phyloP scores from a whole-genome alignment of 805 yeast genomes.

The Priceomyces melissophilus region DNA sequence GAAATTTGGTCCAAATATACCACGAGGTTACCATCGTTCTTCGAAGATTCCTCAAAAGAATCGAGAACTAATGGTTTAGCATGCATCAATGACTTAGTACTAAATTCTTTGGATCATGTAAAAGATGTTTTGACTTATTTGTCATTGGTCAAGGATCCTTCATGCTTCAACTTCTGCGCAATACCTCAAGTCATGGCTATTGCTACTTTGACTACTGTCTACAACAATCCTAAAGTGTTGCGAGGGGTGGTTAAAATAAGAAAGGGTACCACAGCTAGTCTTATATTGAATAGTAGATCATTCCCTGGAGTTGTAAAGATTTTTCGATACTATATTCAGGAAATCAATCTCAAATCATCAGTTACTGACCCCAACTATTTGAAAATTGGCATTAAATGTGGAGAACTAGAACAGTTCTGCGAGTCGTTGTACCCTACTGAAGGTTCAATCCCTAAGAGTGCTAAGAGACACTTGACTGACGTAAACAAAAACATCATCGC shows the following conservation, averaged over 20 bases:
- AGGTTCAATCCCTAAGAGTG: conserved; percentile 54
- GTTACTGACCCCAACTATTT: conserved; percentile 86
- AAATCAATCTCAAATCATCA: conserved; percentile 73
- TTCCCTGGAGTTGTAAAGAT: conserved; percentile 73
- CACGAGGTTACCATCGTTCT: conserved; percentile 57
- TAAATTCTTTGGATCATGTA: conserved; percentile 75
- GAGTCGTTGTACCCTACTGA: conserved; percentile 66
- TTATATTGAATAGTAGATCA: conserved; percentile 72
- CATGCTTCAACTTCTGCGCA: conserved; percentile 87
- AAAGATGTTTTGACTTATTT: conserved; percentile 74
- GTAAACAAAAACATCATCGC: conserved; percentile 31
- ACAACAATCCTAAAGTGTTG: conserved; percentile 74
- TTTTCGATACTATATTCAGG: conserved; percentile 69
- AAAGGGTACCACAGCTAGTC: conserved; percentile 78
- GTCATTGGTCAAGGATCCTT: conserved; percentile 72
- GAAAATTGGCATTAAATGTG: conserved; percentile 78
- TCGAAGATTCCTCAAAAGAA: conserved; percentile 27
- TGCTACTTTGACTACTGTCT: conserved; percentile 85
- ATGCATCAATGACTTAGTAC: conserved; percentile 79
- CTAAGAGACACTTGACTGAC: conserved; percentile 31
- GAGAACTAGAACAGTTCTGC: conserved; percentile 83
- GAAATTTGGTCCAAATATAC: conserved; percentile 89
- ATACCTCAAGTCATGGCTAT: conserved; percentile 99
- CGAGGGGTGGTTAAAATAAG: conserved; percentile 78
- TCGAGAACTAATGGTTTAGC: conserved; percentile 58